Percentiles rank a stretch among this genome's conserved stretches.
Conservation (phyloP, 2,329 filamentous ascomycete genomes). For the Ophiostoma sp. region DNA sequence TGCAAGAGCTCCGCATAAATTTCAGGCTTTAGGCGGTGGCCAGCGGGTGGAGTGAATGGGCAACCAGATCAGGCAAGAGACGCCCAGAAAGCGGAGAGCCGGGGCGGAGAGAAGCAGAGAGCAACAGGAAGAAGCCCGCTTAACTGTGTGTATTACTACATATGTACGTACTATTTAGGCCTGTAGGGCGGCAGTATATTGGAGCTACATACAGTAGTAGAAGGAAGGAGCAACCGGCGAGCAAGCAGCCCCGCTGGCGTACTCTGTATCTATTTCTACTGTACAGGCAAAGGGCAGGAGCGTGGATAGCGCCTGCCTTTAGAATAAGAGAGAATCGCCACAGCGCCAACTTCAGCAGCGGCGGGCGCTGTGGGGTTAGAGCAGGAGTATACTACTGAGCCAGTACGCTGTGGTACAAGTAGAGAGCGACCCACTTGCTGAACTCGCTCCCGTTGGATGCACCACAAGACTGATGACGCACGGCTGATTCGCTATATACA, state of each 20-base stretch:
- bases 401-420: not conserved
- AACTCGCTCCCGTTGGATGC: not conserved
- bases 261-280: not conserved
- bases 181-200: not conserved
- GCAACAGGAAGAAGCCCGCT: not conserved
- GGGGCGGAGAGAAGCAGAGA: not conserved
- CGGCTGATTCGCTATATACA: not conserved
- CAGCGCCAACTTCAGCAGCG: not conserved
- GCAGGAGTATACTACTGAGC: not conserved
- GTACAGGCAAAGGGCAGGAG: not conserved
- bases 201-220: not conserved
- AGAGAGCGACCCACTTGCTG: not conserved
- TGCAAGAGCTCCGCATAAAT: slow-evolving; percentile 3
- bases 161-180: too few species aligned
- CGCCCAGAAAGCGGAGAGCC: not conserved
- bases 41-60: slow-evolving; percentile 5
- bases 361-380: slow-evolving; percentile 1
- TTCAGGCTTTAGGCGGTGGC: slow-evolving; percentile 8
- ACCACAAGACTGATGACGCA: not conserved
- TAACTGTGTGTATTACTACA: too few species aligned
- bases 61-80: not conserved
- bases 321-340: not conserved
- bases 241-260: not conserved
- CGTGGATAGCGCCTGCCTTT: not conserved
- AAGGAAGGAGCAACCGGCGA: not conserved